A percentile compares a stretch with the other conserved stretches of the same genome.
Evolutionary conservation across 2,329 filamentous ascomycete genomes (phyloP).

Genomic region (Diaporthe citrichinensis): DNA sequence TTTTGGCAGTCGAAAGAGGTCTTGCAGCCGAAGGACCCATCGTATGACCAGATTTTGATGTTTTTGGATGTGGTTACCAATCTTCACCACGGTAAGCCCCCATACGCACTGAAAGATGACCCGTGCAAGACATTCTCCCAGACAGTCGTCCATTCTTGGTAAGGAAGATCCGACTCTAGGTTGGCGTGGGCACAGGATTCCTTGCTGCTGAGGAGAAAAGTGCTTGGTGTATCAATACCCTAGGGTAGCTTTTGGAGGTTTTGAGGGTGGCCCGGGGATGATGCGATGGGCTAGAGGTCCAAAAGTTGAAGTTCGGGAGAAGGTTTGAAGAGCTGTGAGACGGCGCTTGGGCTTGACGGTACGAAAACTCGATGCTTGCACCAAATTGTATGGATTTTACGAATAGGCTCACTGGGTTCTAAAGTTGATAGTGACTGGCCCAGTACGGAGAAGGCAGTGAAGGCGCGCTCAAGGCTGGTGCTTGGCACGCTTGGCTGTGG

Average conservation of each 20-base stretch:
- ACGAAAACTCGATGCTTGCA: not conserved
- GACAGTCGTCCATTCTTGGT: not conserved
- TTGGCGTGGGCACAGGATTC: not conserved
- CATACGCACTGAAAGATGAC: not conserved
- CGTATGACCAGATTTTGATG: constrained; percentile 1
- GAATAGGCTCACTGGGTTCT: not conserved
- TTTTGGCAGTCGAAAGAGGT: not conserved
- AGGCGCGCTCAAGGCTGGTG: not conserved
- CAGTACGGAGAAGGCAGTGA: not conserved
- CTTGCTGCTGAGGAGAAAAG: not conserved
- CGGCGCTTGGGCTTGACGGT: not conserved
- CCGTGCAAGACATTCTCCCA: not conserved
- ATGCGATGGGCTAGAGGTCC: not conserved
- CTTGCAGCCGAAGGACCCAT: not conserved
- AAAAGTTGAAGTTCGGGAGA: not conserved
- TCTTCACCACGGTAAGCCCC: not conserved
- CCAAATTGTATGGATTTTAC: not conserved
- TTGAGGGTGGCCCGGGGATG: not conserved
- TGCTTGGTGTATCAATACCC: not conserved
- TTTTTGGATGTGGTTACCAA: constrained; percentile 1
- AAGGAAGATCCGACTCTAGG: not conserved
- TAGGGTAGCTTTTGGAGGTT: not conserved
- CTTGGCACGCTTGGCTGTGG: too few species aligned
- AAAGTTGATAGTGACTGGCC: not conserved
- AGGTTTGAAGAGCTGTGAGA: not conserved